These are phyloP conservation scores for Trypanosomatidae sp. DNA, from an alignment of 208 protist genomes.

Conservation along the genomic window DNA sequence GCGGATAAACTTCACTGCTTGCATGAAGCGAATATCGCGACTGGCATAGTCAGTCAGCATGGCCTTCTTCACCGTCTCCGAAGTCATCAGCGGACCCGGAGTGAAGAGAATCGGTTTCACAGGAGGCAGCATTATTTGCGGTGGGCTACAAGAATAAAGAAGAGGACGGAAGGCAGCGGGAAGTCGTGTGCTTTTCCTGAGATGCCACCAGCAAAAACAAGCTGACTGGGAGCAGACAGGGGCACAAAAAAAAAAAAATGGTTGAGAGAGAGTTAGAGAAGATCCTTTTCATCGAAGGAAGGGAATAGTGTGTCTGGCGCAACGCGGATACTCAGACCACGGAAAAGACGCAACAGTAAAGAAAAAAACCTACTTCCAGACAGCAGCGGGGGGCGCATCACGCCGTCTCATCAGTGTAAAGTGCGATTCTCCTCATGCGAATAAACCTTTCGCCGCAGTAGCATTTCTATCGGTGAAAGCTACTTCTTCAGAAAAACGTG, in stretches of 20 bases:
- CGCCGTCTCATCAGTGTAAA: not conserved
- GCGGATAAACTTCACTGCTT: constrained; percentile 68
- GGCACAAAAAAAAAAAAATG: not conserved
- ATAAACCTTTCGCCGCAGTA: not conserved
- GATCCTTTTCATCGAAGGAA: not conserved
- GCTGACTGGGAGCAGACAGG: not conserved
- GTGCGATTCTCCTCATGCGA: not conserved
- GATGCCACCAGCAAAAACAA: not conserved
- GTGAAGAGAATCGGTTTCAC: constrained; percentile 79
- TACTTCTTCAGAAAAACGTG: not conserved
- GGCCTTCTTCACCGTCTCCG: constrained; percentile 67
- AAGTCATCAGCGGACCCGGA: constrained; percentile 79
- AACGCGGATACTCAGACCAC: too few species aligned
- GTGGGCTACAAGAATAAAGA: not conserved
- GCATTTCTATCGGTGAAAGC: not conserved
- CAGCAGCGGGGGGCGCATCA: not conserved
- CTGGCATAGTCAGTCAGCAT: constrained; percentile 87
- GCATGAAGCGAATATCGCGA: constrained; percentile 75
- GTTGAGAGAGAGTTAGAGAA: not conserved
- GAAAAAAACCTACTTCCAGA: not conserved
- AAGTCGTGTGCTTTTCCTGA: not conserved
- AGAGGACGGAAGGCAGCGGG: not conserved
- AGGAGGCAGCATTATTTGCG: constrained; percentile 3
- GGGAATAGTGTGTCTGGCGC: too few species aligned
- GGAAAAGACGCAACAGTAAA: not conserved